Conservation (phyloP, 1,284 basidiomycete genomes). For the Phlebopus sp. region DNA sequence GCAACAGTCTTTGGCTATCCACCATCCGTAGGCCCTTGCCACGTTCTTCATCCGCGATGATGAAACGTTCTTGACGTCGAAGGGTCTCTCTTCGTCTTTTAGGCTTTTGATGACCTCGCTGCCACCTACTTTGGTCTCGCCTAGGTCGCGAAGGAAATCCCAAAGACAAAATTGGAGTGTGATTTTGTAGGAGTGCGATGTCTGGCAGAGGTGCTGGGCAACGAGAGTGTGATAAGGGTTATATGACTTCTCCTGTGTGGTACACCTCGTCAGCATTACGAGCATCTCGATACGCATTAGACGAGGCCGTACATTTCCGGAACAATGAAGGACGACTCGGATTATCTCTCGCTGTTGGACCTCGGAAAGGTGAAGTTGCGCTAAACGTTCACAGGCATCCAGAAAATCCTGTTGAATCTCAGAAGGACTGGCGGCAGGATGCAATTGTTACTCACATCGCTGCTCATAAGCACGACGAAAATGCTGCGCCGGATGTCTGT, state of each 20-base stretch:
- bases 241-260: constrained; percentile 82
- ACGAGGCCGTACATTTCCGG: constrained; percentile 68
- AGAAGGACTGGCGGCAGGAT: neutral
- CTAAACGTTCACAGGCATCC: constrained; percentile 86
- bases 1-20: constrained; percentile 73
- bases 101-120: constrained; percentile 70
- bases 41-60: constrained; percentile 58
- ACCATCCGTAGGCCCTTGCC: constrained; percentile 81
- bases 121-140: constrained; percentile 82
- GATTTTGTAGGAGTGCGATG: constrained; percentile 82
- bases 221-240: constrained; percentile 97
- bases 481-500: constrained; percentile 90
- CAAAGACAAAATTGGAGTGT: constrained; percentile 96
- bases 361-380: constrained; percentile 82
- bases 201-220: constrained; percentile 67
- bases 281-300: constrained; percentile 1
- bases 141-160: constrained; percentile 94
- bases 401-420: constrained; percentile 72
- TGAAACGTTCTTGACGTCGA: constrained; percentile 57
- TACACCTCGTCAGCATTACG: neutral
- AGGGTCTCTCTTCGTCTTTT: constrained; percentile 45
- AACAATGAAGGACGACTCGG: constrained; percentile 90
- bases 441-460: constrained; percentile 61
- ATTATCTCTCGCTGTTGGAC: constrained; percentile 94
- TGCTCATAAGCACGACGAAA: constrained; percentile 93